Percentiles rank a stretch among this genome's conserved stretches.
Evolutionary conservation across 257 asterid species (phyloP).

Genomic region (Nicotiana undulata): DNA sequence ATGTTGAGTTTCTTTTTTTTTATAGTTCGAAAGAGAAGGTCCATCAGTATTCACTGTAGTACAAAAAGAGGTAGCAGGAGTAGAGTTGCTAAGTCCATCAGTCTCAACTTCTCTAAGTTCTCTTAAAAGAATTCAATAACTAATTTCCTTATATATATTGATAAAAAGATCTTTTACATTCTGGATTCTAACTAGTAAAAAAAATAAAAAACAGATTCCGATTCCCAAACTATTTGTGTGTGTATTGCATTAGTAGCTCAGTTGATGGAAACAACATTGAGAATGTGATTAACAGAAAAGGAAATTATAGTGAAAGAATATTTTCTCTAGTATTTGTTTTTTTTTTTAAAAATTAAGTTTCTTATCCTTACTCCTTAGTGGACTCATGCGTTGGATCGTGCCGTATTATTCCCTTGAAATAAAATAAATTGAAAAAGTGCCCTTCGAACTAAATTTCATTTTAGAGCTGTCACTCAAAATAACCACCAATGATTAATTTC

Average conservation of each 20-base stretch:
- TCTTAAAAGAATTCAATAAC: not conserved
- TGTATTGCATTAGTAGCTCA: not conserved
- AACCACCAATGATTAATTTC: not conserved
- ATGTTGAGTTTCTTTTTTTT: not conserved
- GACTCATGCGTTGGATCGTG: not conserved
- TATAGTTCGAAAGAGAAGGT: too few species aligned
- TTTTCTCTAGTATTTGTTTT: not conserved
- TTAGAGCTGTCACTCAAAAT: not conserved
- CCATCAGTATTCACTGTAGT: too few species aligned
- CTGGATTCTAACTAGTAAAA: not conserved
- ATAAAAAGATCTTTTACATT: not conserved
- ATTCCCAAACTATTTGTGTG: not conserved
- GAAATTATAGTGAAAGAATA: not conserved
- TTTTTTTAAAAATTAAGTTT: not conserved
- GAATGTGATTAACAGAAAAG: not conserved
- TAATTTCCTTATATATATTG: not conserved
- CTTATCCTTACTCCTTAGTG: not conserved
- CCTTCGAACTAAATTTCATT: not conserved
- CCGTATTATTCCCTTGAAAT: not conserved
- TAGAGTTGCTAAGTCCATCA: too few species aligned
- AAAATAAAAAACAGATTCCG: not conserved
- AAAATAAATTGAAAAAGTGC: not conserved
- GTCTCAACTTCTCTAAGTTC: too few species aligned
- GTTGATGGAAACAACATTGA: not conserved
- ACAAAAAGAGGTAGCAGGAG: too few species aligned